Evolutionary conservation across 306 rosid species (phyloP), one percentile per base, ranked within the genome.

Genomic region (Vigna mungo): DNA sequence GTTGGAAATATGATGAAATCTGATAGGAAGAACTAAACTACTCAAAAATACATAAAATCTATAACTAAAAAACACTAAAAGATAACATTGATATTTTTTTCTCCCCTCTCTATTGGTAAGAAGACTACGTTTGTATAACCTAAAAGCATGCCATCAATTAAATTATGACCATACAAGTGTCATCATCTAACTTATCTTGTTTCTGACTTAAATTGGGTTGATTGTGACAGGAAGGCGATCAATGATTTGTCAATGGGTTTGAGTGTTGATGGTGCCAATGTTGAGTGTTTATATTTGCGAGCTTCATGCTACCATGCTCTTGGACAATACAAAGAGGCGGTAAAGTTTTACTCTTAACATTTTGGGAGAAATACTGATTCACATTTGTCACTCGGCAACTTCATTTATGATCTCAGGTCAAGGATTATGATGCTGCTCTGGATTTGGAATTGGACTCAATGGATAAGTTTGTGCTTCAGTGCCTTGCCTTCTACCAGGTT

Each of bases 351-450:
- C n/a, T 56, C 21, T 60, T 52, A 21, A 44, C 68, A 74, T 80
- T 3, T 83, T 71, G 12, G 80, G 47, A 44, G 49, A 56, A 74
- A 65, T 66, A 39, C 34, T 41, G 44, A 52, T 85, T 75, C 56
- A 68, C 67, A 59, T 74, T 63, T 80, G 67, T 60, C 62, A 75
- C 41, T 51, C 73, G 34, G 65, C 49, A 66, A 47, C 74, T 69
- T 74, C 25, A 73, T 63, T 73, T 77, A 58, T 82, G 78, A 39
- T 82, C 78, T 68, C 87, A 95, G 98, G 90, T 90, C 73, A 92
- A 92, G 88, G 98, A 95, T 78, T 95, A 95, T 25, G 97, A 95
- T 77, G 97, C 98, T 82, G 94, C 94, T 16, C 86, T 95, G n/a
- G 97, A 90, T 89, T 83, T 92, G 90, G 97, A 95, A 74, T 86